Evolutionary conservation across 345 rosid genomes (phyloP), one percentile per base, ranked within the genome.

Genomic region (Corchorus olitorius): DNA sequence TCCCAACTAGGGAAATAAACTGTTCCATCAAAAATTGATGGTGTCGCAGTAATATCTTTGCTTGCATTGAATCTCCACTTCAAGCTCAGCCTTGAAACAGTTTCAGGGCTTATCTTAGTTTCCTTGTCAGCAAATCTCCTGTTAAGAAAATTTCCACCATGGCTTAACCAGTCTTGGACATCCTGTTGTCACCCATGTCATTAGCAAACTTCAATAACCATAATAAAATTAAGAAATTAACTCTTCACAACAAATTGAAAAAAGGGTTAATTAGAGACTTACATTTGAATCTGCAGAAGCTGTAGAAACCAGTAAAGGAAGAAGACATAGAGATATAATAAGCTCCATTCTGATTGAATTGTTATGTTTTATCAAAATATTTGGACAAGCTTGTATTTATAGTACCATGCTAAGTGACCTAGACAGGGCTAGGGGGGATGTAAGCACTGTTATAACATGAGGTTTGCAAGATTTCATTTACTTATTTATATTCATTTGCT

Each of bases 1-100:
- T 89, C 84, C 89, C 89, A 89, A 3, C 85, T 78, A 6, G 90
- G 88, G 64, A 87, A 85, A 62, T 84, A 87, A 33, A 85, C 81
- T 0, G 72, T 78, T 8, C 83, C 85, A 1, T 79, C 33, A 5
- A 79, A 80, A 5, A 87, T 6, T 6, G 90, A 85, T 1, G 87
- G 89, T 35, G 89, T 86, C 64, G 85, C 87, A 1, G 85, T 60
- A 41, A 82, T 87, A 65, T 89, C 86, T 50, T 69, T 83, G n/a
- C 92, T 88, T 2, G 89, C 87, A 1, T 76, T 22, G 65, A 89
- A 87, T 8, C 63, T 78, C 90, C 90, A 89, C 15, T 67, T 86
- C 58, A 81, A 56, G 55, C 55, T 69, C 52, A 87, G 58, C 6
- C 53, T 77, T 14, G 54, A 17, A 27, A 77, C 82, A 1, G 84